Base-by-base conservation (phyloP, 2,329 filamentous ascomycete species). In the Cordyceps cicadae region DNA sequence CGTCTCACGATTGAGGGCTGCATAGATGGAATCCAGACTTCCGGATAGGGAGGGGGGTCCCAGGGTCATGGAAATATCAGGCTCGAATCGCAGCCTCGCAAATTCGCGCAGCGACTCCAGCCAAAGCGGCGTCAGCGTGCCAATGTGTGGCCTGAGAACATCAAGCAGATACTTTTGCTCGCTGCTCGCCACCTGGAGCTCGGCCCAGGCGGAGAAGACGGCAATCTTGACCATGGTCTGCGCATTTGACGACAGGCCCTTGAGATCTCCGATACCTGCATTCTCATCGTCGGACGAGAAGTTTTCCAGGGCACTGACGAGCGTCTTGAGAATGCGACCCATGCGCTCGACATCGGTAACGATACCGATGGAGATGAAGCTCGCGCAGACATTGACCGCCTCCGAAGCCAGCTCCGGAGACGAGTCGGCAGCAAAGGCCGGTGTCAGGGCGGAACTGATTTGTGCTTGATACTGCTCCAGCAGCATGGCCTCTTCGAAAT, bases 161-260 rank as follows among this genome's bases (percentile, higher is more conserved):
- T 94, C 87, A 19, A 90, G 83, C 17, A 99, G 80, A 69, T 99
- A 97, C 56, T 85, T 86, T 67, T 97, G 93, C 70, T 97, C 93
- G 5, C 86, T 86, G 74, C 93, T 97, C 29, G 94, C 92, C 64
- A 99, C 92, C 74, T 99, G 94, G 37, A 99, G 81, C 70, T 97
- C 91, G 4, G 94, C 95, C 94, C 94, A 99, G 1, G 93, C 94
- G 1, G 93, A 94, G 72, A 96, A 96, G 2, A 99, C 88, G 0
- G 94, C 88, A 84, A 97, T 94, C 74, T 96, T 96, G 60, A 99
- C 91, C 94, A 99, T 99, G 54, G 97, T 91, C 70, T 95, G 90
- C 0, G 94, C 93, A 71, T 99, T 99, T 2, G 93, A 92, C 70
- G 92, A 97, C 19, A 99, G 83, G 0, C 90, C 91, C 73, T 90